Evolutionary conservation across 164 flowering plant species (phyloP).

Genomic region (Euptelea pleiosperma): DNA sequence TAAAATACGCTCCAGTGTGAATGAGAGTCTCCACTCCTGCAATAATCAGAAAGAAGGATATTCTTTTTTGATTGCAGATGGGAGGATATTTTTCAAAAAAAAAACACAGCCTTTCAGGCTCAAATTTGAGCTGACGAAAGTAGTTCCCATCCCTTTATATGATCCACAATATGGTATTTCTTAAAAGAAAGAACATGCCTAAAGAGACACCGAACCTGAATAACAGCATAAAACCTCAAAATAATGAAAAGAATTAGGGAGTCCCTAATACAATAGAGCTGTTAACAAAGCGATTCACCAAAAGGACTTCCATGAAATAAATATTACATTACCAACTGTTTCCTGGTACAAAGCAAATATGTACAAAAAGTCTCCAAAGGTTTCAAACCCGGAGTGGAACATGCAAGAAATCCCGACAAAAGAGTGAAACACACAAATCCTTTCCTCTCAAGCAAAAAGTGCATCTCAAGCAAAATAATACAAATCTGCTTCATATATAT

Average conservation of each 20-base stretch:
- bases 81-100: conserved; percentile 5
- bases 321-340: too few species aligned
- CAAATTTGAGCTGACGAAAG: too few species aligned
- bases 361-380: neutral
- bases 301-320: neutral
- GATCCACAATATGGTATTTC: neutral
- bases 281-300: neutral
- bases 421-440: neutral
- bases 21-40: conserved; percentile 21
- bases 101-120: neutral
- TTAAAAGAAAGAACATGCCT: neutral
- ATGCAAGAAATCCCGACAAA: neutral
- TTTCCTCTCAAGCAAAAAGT: too few species aligned
- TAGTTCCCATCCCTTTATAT: neutral
- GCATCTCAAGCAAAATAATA: neutral
- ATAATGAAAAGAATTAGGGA: neutral
- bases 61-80: conserved; percentile 4
- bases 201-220: conserved; percentile 7
- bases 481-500: too few species aligned
- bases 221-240: neutral
- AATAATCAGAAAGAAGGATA: conserved; percentile 10
- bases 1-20: too few species aligned
- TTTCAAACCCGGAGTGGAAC: neutral
- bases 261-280: neutral
- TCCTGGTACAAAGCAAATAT: neutral